Percentiles rank a stretch among this genome's conserved stretches.
Evolutionary conservation across 2,329 filamentous ascomycete genomes (phyloP).

Genomic region (Nemania serpens): DNA sequence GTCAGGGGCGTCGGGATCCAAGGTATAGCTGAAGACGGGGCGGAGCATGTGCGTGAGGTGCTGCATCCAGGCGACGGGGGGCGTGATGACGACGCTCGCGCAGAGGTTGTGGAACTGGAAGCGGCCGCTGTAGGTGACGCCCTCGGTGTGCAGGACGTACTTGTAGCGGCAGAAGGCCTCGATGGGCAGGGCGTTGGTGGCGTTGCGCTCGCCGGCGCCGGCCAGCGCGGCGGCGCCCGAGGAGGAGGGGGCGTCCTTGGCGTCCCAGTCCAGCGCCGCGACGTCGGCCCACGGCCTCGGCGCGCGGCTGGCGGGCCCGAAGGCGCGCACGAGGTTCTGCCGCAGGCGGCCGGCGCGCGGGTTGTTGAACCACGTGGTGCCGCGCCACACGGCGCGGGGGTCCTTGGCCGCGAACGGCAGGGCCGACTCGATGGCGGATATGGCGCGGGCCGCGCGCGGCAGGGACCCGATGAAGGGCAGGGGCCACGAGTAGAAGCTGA

Average conservation of each 20-base stretch:
- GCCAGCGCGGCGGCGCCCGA: background rate
- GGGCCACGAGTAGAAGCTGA: constrained; percentile 60
- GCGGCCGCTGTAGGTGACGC: constrained; percentile 57
- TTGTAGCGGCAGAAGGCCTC: constrained; percentile 57
- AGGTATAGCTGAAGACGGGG: constrained; percentile 48
- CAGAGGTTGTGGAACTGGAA: constrained; percentile 58
- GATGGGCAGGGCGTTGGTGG: constrained; percentile 51
- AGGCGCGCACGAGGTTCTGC: constrained; percentile 45
- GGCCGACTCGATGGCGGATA: constrained; percentile 44
- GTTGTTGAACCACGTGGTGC: constrained; percentile 56
- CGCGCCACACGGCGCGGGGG: constrained; percentile 54
- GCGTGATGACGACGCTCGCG: constrained; percentile 52
- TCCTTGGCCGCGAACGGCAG: constrained; percentile 32
- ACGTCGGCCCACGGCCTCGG: constrained; percentile 54
- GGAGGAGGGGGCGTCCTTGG: background rate
- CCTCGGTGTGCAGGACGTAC: constrained; percentile 59
- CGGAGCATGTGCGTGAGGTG: constrained; percentile 54
- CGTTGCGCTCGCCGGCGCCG: constrained; percentile 40
- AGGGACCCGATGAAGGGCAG: constrained; percentile 55
- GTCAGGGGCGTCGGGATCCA: constrained; percentile 14
- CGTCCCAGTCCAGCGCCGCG: constrained; percentile 46
- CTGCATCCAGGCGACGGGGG: constrained; percentile 55
- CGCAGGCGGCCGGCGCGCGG: constrained; percentile 48
- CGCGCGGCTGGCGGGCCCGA: constrained; percentile 32
- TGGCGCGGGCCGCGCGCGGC: constrained; percentile 45